phyloP scores from a whole-genome alignment of 2,329 filamentous ascomycete genomes.

The Xylaria sp. region DNA sequence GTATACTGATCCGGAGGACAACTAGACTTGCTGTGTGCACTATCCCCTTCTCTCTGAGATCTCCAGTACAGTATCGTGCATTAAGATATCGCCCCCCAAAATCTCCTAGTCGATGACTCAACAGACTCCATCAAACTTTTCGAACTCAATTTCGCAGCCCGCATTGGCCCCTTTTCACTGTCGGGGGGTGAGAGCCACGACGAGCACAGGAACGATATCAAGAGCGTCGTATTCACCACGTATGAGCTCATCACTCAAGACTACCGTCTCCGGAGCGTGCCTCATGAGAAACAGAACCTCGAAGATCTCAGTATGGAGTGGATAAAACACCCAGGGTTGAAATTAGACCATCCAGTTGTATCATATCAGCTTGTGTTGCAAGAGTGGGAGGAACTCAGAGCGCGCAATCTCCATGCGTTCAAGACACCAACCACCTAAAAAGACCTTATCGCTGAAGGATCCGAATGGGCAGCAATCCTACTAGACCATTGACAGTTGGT shows the following conservation, averaged over 20 bases:
- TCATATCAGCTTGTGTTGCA: constrained; percentile 38
- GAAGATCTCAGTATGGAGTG: constrained; percentile 40
- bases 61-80: constrained; percentile 52
- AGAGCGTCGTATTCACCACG: constrained; percentile 50
- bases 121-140: constrained; percentile 51
- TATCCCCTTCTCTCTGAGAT: constrained; percentile 42
- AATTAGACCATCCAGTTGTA: constrained; percentile 47
- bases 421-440: constrained; percentile 20
- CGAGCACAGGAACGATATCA: constrained; percentile 48
- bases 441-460: background rate
- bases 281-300: constrained; percentile 45
- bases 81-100: constrained; percentile 53
- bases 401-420: constrained; percentile 31
- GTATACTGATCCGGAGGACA: constrained; percentile 44
- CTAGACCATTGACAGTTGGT: background rate
- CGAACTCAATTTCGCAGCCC: constrained; percentile 50
- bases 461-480: background rate
- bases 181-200: constrained; percentile 16
- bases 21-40: constrained; percentile 43
- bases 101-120: constrained; percentile 50
- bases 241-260: constrained; percentile 53
- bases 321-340: constrained; percentile 48
- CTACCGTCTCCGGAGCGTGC: constrained; percentile 35
- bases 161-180: constrained; percentile 31
- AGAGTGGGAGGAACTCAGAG: constrained; percentile 43